Evolutionary conservation across 2,329 filamentous ascomycete species (phyloP), one percentile per base, ranked within the genome.

Genomic region (Emydomyces testavorans): DNA sequence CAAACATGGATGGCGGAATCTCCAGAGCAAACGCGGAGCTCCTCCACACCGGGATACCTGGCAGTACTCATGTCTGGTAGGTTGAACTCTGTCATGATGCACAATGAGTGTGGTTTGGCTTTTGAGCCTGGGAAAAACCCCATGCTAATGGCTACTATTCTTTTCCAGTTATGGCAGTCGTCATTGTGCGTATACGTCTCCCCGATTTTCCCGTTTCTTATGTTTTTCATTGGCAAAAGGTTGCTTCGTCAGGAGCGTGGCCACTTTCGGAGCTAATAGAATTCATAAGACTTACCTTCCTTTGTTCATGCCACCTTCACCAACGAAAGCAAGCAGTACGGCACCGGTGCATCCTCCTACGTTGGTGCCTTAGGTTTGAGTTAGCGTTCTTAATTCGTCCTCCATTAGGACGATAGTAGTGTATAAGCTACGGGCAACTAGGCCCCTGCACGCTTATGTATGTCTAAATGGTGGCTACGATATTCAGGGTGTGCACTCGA

Each of bases 21-120:
- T 20, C 61, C 66, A n/a, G 67, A 71, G 24, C 69, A 73, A 54
- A 69, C 65, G 66, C 81, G 78, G 64, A 80, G 69, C 50, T 68
- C 78, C 21, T 69, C 73, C 38, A 89, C 85, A 4, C 87, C 89
- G 2, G 77, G 73, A 45, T 80, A 79, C 62, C 82, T 92, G 66
- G 80, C 80, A 48, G 79, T 92, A 48, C 76, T 80, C 65, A 92
- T 93, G 84, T 79, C 85, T 16, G 60, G 83, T 87, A 72, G 59
- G 80, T 76, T 35, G 20, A n/a, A 46, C 24, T 24, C 16, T 32
- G 18, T n/a, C n/a, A n/a, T n/a, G n/a, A n/a, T n/a, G n/a, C n/a
- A n/a, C n/a, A n/a, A n/a, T n/a, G n/a, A n/a, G n/a, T n/a, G n/a
- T n/a, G n/a, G n/a, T n/a, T n/a, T n/a, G n/a, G n/a, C n/a, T n/a